phyloP scores from a whole-genome alignment of 2,329 filamentous ascomycete species.

The Dothidotthia symphoricarpi region DNA sequence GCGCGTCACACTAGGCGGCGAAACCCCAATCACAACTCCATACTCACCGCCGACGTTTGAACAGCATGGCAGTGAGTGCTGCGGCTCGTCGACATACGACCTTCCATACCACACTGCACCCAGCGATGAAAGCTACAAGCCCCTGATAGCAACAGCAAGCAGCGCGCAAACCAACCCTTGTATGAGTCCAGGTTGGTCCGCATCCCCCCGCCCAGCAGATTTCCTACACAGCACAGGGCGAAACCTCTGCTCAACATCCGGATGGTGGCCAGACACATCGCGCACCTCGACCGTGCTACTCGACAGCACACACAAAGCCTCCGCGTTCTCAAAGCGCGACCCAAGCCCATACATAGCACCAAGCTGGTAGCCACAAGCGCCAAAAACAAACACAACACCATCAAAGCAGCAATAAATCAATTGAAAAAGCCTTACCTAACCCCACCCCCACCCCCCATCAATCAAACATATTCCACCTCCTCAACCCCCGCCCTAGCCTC shows the following conservation, averaged over 20 bases:
- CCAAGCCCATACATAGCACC: slow-evolving; percentile 9
- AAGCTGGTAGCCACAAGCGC: slow-evolving; percentile 15
- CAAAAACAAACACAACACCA: slow-evolving; percentile 4
- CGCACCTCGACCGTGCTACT: slow-evolving; percentile 2
- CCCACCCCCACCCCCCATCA: too few species aligned
- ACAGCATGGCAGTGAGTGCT: too few species aligned
- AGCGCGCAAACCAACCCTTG: not conserved
- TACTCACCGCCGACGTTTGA: too few species aligned
- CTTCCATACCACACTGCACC: not conserved
- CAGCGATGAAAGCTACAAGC: not conserved
- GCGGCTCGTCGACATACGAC: not conserved
- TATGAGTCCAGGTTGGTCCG: slow-evolving; percentile 2
- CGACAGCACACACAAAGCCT: slow-evolving; percentile 9
- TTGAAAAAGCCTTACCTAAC: too few species aligned
- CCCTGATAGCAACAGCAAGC: not conserved
- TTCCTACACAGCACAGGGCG: slow-evolving; percentile 19
- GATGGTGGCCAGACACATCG: slow-evolving; percentile 18
- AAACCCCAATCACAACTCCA: not conserved
- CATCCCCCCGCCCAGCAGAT: slow-evolving; percentile 7
- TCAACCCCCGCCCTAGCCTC: too few species aligned
- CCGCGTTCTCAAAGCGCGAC: slow-evolving; percentile 3
- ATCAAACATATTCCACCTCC: too few species aligned
- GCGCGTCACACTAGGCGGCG: slow-evolving; percentile 7
- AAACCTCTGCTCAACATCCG: slow-evolving; percentile 23
- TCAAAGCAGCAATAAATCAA: too few species aligned